Conservation (phyloP, 768 basidiomycete genomes). For the Hericium coralloides region DNA sequence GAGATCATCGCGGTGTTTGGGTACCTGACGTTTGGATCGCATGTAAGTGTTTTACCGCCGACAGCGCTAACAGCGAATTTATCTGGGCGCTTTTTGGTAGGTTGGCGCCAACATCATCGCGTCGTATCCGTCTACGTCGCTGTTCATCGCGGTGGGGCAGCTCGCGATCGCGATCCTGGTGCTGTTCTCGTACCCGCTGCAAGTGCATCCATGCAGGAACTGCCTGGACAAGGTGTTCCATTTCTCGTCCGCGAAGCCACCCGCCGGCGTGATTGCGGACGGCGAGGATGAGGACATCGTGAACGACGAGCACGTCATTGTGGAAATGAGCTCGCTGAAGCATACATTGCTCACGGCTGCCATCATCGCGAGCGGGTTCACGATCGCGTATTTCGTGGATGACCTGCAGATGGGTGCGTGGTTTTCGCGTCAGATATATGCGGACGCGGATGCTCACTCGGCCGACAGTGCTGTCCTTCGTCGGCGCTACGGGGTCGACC, state of each 20-base stretch:
- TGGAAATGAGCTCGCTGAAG: slow-evolving; percentile 61
- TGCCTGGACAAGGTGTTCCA: slow-evolving; percentile 88
- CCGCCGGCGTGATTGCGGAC: slow-evolving; percentile 14
- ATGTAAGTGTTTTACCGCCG: slow-evolving; percentile 31
- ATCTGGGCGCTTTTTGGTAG: slow-evolving; percentile 23
- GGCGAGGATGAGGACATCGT: slow-evolving; percentile 34
- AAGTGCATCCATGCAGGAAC: slow-evolving; percentile 89
- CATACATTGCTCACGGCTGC: slow-evolving; percentile 60
- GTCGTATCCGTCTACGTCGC: slow-evolving; percentile 85
- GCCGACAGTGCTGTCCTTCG: slow-evolving; percentile 78
- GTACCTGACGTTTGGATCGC: slow-evolving; percentile 89
- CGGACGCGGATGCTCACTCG: slow-evolving; percentile 1
- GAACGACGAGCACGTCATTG: slow-evolving; percentile 43
- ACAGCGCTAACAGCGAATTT: background rate
- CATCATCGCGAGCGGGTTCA: slow-evolving; percentile 58
- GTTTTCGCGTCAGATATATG: background rate
- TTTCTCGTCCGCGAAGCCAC: slow-evolving; percentile 28
- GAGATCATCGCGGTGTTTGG: slow-evolving; percentile 85
- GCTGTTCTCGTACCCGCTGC: slow-evolving; percentile 88
- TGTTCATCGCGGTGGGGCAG: slow-evolving; percentile 90
- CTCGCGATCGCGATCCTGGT: slow-evolving; percentile 88
- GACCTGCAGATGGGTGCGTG: slow-evolving; percentile 66
- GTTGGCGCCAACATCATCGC: slow-evolving; percentile 91
- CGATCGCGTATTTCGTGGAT: slow-evolving; percentile 70
- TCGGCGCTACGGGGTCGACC: slow-evolving; percentile 93